phyloP scores from a whole-genome alignment of 2,329 filamentous ascomycete genomes.

The Ophiocordyceps camponoti-floridani region DNA sequence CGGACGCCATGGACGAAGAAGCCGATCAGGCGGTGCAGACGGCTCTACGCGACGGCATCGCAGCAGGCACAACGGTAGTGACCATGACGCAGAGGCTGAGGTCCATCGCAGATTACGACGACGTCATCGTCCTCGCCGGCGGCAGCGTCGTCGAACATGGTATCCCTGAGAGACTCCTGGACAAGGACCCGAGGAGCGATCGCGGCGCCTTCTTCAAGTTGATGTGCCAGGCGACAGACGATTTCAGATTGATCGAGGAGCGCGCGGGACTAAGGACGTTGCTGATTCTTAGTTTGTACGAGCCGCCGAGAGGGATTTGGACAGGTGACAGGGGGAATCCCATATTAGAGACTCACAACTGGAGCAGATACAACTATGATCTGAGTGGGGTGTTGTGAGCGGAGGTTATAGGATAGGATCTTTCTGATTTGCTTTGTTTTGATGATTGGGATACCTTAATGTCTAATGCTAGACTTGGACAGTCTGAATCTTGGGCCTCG shows the following conservation, averaged over 20 bases:
- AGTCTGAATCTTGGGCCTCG: too few species aligned
- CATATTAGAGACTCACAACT: neutral
- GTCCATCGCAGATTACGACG: constrained; percentile 55
- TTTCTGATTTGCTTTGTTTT: too few species aligned
- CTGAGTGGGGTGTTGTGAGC: neutral
- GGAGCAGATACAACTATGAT: neutral
- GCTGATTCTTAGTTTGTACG: neutral
- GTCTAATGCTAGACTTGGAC: too few species aligned
- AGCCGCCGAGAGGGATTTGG: neutral
- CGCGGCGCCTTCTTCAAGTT: neutral
- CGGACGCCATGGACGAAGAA: constrained; percentile 51
- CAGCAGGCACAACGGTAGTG: constrained; percentile 45
- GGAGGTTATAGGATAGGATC: neutral
- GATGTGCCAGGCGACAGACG: neutral
- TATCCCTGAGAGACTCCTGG: neutral
- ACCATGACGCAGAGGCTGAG: constrained; percentile 41
- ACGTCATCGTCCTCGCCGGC: constrained; percentile 57
- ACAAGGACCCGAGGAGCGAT: neutral
- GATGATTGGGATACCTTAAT: too few species aligned
- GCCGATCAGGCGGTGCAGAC: constrained; percentile 55
- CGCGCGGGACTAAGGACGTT: neutral
- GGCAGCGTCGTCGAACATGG: constrained; percentile 43
- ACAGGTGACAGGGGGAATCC: neutral
- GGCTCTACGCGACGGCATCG: constrained; percentile 47
- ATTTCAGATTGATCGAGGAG: constrained; percentile 1